Conservation (phyloP, 2,329 filamentous ascomycete species). For the Colletotrichum eremochloae region DNA sequence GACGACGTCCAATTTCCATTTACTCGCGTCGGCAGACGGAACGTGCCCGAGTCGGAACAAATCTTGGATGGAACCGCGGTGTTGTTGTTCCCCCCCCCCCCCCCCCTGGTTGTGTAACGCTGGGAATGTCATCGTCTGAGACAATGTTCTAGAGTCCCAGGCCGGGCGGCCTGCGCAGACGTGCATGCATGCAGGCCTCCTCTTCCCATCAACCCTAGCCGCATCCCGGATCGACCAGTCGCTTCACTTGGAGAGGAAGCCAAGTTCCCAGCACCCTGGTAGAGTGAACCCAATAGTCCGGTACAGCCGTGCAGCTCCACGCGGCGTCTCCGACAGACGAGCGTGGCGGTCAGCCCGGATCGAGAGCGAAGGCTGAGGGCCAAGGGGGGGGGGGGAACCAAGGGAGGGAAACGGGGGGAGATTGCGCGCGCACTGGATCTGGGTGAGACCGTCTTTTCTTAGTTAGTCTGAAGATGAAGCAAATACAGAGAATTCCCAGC, state of each 20-base stretch:
- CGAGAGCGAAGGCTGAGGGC: not conserved
- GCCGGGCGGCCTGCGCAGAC: not conserved
- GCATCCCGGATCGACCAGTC: not conserved
- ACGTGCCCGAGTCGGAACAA: not conserved
- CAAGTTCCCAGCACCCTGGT: not conserved
- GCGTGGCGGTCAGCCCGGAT: not conserved
- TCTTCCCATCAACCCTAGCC: too few species aligned
- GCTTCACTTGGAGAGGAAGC: not conserved
- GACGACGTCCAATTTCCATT: not conserved
- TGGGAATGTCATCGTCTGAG: not conserved
- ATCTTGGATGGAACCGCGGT: not conserved
- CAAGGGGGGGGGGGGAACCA: not conserved
- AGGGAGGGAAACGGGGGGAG: not conserved
- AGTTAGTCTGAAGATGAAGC: too few species aligned
- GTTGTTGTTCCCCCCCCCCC: too few species aligned
- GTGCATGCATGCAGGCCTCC: not conserved
- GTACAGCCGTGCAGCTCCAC: slow-evolving; percentile 5
- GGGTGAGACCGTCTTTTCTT: not conserved
- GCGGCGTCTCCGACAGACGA: not conserved
- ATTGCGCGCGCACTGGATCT: not conserved
- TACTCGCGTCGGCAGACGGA: not conserved
- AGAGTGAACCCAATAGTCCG: not conserved
- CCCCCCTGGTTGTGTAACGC: too few species aligned
- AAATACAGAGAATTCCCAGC: not conserved
- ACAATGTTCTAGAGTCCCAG: not conserved